Evolutionary conservation across 192 early-diverging fungal genomes (phyloP), one percentile per base, ranked within the genome.

Genomic region (Coemansia nantahalensis): DNA sequence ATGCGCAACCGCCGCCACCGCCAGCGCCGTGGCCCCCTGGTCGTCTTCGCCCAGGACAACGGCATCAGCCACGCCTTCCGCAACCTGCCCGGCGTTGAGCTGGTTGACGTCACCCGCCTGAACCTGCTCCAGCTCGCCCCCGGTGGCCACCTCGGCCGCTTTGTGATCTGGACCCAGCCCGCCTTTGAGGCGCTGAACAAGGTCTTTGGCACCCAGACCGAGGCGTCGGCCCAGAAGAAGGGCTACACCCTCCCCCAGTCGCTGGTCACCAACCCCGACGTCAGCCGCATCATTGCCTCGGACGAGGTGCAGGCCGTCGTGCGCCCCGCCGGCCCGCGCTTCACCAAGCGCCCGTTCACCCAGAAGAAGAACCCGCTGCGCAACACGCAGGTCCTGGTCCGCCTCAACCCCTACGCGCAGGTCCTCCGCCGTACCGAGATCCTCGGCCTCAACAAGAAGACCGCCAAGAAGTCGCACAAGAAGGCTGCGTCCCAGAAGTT

Each of bases 281-380:
- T 99, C 51, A 80, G 88, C 58, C 87, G 94, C 74, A 70, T 99
- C 58, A 97, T 99, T 79, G 91, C 93, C 82, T 96, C 93, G 57
- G 85, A 86, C 62, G 94, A 97, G 83, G 85, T 99, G 70, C 96
- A 99, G 81, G 84, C 89, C 48, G 90, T 93, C 51, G 84, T 96
- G 56, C 85, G 87, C 48, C 79, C 88, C 59, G 93, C 94, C 43
- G 89, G 90, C 48, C 56, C 83, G 62, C 71, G 84, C 68, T 54
- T 79, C 65, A 82, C 82, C 80, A 90, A 91, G 84, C 89, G 95
- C 60, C 93, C 96, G 15, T 94, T 83, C 86, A 85, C 87, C 58
- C 92, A 95, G 79, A 94, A 96, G 88, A 97, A 97, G 90, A 98
- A 98, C 91, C 94, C 93, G 41, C 85, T 98, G 72, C 81, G 83